These are phyloP conservation scores for Diaporthe velutina DNA, from an alignment of 2,329 filamentous ascomycete species.

Conservation along the genomic window DNA sequence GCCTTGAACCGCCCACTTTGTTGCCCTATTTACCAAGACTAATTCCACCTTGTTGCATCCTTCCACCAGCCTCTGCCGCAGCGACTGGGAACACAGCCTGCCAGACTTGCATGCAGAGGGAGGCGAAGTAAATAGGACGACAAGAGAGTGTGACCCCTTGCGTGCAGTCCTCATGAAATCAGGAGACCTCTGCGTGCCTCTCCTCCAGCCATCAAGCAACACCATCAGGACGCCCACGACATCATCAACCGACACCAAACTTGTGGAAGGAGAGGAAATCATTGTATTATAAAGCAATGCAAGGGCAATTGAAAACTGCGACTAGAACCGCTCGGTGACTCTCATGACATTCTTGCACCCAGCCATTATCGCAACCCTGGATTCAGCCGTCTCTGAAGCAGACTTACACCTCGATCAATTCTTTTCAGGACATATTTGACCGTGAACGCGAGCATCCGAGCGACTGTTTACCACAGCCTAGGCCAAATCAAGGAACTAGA, in stretches of 20 bases:
- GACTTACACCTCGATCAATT: background rate
- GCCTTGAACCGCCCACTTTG: background rate
- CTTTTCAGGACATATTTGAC: background rate
- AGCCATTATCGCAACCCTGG: background rate
- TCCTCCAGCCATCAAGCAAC: background rate
- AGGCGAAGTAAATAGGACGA: background rate
- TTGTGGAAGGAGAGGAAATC: background rate
- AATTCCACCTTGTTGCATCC: background rate
- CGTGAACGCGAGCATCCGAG: background rate
- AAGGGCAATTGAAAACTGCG: background rate
- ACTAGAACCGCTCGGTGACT: background rate
- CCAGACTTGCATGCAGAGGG: background rate
- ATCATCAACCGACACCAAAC: no score
- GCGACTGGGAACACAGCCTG: background rate
- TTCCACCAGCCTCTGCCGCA: slow-evolving; percentile 8
- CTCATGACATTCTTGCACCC: background rate
- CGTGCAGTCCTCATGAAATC: background rate
- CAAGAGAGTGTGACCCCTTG: background rate
- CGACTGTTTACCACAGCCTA: background rate
- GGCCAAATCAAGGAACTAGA: background rate
- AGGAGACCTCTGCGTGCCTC: background rate
- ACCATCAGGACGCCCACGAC: background rate
- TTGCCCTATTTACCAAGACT: background rate
- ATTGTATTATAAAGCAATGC: background rate
- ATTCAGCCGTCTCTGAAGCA: background rate